A percentile compares a stretch with the other conserved stretches of the same genome.
phyloP scores from a whole-genome alignment of 805 yeast species.

The Dipodascopsis tothii region DNA sequence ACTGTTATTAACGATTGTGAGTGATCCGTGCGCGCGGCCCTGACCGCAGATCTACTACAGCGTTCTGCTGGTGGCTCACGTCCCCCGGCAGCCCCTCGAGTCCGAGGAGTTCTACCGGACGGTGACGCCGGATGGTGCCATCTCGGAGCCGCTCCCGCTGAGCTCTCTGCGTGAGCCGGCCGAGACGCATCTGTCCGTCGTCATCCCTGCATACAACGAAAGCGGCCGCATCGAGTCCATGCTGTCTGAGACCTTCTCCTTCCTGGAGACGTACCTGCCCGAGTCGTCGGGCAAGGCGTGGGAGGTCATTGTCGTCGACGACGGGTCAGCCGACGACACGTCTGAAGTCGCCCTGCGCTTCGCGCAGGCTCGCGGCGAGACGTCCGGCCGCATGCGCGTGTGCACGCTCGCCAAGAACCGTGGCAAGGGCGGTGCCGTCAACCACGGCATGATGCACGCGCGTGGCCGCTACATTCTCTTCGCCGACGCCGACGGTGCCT shows the following conservation, averaged over 20 bases:
- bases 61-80: slow-evolving; percentile 10
- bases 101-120: slow-evolving; percentile 13
- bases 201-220: slow-evolving; percentile 93
- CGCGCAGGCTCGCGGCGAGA: slow-evolving; percentile 34
- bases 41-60: not conserved
- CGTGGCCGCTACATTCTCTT: slow-evolving; percentile 71
- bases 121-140: not conserved
- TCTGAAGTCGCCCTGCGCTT: slow-evolving; percentile 61
- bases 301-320: slow-evolving; percentile 85
- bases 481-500: slow-evolving; percentile 98
- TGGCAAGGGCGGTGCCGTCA: slow-evolving; percentile 95
- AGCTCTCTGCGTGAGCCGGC: slow-evolving; percentile 2
- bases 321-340: slow-evolving; percentile 82
- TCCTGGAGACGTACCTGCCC: slow-evolving; percentile 10
- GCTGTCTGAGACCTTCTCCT: slow-evolving; percentile 52
- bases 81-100: slow-evolving; percentile 15
- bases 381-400: slow-evolving; percentile 59
- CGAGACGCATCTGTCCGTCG: slow-evolving; percentile 47
- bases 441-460: slow-evolving; percentile 76
- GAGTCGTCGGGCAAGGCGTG: slow-evolving; percentile 32
- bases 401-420: slow-evolving; percentile 66
- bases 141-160: slow-evolving; percentile 3
- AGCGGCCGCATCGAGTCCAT: slow-evolving; percentile 59
- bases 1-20: no score
- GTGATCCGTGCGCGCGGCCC: no score